These are phyloP conservation scores for Gossypium arboreum DNA, from an alignment of 345 rosid species.

Conservation along the genomic window DNA sequence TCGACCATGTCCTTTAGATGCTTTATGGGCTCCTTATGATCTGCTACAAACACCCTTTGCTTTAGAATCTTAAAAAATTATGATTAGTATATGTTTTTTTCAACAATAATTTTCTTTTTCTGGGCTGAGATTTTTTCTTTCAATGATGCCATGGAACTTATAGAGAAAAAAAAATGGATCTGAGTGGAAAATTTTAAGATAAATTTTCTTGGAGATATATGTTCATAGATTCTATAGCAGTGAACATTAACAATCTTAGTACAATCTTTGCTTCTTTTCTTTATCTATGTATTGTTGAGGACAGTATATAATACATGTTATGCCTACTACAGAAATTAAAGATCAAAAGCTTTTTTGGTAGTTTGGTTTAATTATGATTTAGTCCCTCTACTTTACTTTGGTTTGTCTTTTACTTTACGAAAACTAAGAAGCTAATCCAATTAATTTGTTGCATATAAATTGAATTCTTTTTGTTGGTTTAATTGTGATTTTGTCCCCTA, in stretches of 20 bases:
- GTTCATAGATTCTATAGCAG: conserved; percentile 11
- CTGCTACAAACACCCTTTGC: conserved; percentile 37
- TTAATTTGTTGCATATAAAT: no score
- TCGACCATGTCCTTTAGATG: conserved; percentile 56
- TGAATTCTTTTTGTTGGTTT: no score
- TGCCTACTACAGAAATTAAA: not conserved
- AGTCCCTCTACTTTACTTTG: no score
- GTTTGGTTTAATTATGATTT: no score
- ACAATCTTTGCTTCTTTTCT: not conserved
- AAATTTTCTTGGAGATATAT: not conserved
- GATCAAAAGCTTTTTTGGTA: not conserved
- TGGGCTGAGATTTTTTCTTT: conserved; percentile 10
- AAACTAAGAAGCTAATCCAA: no score
- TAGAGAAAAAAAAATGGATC: not conserved
- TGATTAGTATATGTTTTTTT: not conserved
- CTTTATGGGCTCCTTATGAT: conserved; percentile 57
- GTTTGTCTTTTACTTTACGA: no score
- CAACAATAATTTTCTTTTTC: conserved; percentile 1
- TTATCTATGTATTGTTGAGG: conserved; percentile 1
- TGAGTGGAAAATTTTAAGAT: not conserved
- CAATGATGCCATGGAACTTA: conserved; percentile 11
- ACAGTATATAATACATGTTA: conserved; percentile 7
- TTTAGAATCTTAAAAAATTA: conserved; percentile 26
- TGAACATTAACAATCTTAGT: not conserved
- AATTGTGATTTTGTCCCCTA: no score